These are phyloP conservation scores for Lachnellula subtilissima DNA, from an alignment of 2,329 filamentous ascomycete genomes.

Conservation along the genomic window DNA sequence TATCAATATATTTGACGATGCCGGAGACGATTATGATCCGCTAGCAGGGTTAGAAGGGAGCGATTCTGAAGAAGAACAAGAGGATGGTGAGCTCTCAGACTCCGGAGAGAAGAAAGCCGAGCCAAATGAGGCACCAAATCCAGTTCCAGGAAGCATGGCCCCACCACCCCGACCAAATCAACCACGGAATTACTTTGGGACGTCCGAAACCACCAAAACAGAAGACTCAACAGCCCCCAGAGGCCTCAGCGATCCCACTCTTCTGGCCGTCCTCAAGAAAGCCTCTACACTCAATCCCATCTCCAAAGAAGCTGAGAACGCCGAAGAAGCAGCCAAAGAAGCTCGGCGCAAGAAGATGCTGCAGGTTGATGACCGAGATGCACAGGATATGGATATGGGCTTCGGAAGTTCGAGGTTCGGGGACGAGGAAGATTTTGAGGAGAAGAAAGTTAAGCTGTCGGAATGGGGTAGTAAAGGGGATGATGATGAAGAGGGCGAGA, in stretches of 20 bases:
- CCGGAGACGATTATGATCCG: constrained; percentile 63
- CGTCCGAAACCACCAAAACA: constrained; percentile 36
- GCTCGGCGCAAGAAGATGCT: constrained; percentile 72
- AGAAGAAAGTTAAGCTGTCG: constrained; percentile 60
- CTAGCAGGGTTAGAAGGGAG: constrained; percentile 51
- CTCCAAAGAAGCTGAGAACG: constrained; percentile 35
- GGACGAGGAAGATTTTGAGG: constrained; percentile 79
- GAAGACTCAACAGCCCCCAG: constrained; percentile 36
- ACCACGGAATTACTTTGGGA: constrained; percentile 58
- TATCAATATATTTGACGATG: constrained; percentile 61
- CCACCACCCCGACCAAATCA: constrained; percentile 40
- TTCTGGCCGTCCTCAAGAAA: constrained; percentile 80
- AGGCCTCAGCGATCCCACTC: constrained; percentile 67
- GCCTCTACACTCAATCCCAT: constrained; percentile 61
- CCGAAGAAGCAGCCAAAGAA: constrained; percentile 52
- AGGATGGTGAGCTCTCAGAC: constrained; percentile 26
- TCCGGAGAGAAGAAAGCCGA: constrained; percentile 8
- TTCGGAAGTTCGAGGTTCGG: constrained; percentile 85
- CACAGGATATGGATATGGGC: constrained; percentile 89
- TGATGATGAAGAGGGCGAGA: constrained; percentile 39
- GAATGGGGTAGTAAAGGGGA: constrained; percentile 56
- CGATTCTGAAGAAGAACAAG: constrained; percentile 38
- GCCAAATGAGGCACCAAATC: constrained; percentile 1
- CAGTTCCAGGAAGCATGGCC: constrained; percentile 35
- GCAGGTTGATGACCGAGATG: constrained; percentile 68